These are phyloP conservation scores for Colletotrichum tropicale DNA, from an alignment of 2,329 filamentous ascomycete species.

Conservation along the genomic window DNA sequence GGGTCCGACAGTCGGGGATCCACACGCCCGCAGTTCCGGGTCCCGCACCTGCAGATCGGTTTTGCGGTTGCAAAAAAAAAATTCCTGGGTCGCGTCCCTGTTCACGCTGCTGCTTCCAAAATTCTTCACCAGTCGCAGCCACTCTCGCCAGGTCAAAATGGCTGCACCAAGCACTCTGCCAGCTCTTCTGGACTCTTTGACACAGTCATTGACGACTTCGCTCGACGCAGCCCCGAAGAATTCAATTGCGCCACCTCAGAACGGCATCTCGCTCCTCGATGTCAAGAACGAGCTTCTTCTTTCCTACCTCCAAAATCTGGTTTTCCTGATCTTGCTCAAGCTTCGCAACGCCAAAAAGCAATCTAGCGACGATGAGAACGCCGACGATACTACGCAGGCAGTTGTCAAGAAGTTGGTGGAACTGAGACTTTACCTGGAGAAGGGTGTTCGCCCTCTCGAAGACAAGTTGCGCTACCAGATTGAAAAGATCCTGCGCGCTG, in stretches of 20 bases:
- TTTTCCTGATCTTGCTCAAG: conserved; percentile 84
- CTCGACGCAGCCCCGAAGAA: conserved; percentile 70
- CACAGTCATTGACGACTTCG: conserved; percentile 64
- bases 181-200: conserved; percentile 57
- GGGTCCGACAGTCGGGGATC: background rate
- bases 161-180: conserved; percentile 55
- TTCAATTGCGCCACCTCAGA: conserved; percentile 73
- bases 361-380: conserved; percentile 29
- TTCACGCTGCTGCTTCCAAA: background rate
- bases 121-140: background rate
- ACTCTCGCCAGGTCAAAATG: conserved; percentile 34
- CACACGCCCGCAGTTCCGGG: background rate
- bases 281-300: conserved; percentile 97
- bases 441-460: conserved; percentile 88
- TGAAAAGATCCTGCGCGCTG: conserved; percentile 89
- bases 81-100: background rate
- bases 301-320: conserved; percentile 92
- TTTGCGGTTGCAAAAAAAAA: conserved; percentile 2
- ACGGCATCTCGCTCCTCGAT: conserved; percentile 93
- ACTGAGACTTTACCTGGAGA: conserved; percentile 89
- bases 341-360: conserved; percentile 61
- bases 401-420: conserved; percentile 89
- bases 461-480: conserved; percentile 93
- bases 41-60: conserved; percentile 14
- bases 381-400: conserved; percentile 60